Conservation (phyloP, 768 basidiomycete genomes). For the Leccinum rimulosum region DNA sequence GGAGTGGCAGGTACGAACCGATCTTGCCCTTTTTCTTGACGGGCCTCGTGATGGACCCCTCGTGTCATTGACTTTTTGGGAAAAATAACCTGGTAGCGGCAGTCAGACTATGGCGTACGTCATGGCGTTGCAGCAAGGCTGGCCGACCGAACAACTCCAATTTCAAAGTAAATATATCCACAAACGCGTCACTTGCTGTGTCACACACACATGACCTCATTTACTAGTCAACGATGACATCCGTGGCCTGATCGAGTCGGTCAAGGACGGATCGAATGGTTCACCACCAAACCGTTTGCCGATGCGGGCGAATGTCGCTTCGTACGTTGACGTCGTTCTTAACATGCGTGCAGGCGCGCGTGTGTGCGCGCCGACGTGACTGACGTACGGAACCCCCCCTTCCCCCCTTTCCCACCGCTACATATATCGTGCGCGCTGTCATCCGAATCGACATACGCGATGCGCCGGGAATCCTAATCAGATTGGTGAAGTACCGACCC, state of each 20-base stretch:
- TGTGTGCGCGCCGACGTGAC: background rate
- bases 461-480: constrained; percentile 23
- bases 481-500: constrained; percentile 86
- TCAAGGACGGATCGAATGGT: constrained; percentile 89
- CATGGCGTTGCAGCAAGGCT: constrained; percentile 86
- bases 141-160: constrained; percentile 60
- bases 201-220: background rate
- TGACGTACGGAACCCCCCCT: background rate
- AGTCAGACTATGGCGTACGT: constrained; percentile 96
- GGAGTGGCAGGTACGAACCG: constrained; percentile 66
- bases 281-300: constrained; percentile 78
- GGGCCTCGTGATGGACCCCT: background rate
- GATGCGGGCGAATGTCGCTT: constrained; percentile 81
- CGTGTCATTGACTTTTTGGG: background rate
- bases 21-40: background rate
- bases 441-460: background rate
- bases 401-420: background rate
- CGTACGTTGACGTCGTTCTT: constrained; percentile 43
- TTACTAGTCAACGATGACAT: constrained; percentile 75
- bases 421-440: background rate
- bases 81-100: constrained; percentile 41
- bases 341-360: background rate
- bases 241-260: constrained; percentile 76
- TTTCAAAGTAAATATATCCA: constrained; percentile 70
- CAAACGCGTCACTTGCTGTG: background rate